phyloP scores from a whole-genome alignment of 2,329 filamentous ascomycete genomes.

The Beauveria brongniartii region DNA sequence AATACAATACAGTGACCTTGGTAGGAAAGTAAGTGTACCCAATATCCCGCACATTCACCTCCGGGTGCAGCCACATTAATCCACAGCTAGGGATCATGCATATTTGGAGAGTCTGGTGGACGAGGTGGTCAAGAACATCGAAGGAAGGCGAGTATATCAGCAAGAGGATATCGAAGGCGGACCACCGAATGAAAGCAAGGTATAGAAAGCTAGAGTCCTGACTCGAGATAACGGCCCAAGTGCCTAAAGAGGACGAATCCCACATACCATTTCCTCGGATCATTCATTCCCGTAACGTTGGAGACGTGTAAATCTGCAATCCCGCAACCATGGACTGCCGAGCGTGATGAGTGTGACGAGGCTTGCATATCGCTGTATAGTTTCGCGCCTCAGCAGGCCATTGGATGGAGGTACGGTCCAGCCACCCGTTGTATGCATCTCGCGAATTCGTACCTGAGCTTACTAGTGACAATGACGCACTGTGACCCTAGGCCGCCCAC shows the following conservation, averaged over 20 bases:
- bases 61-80: neutral
- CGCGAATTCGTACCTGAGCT: neutral
- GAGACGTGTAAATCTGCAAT: neutral
- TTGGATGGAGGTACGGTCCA: neutral
- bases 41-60: too few relatives aligned
- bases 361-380: neutral
- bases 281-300: neutral
- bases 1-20: conserved; percentile 80
- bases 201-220: neutral
- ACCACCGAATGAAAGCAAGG: conserved; percentile 8
- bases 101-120: conserved; percentile 71
- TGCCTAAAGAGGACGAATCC: neutral
- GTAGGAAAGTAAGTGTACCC: conserved; percentile 49
- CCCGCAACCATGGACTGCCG: neutral
- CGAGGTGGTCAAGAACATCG: conserved; percentile 69
- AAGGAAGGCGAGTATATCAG: conserved; percentile 59
- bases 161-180: conserved; percentile 60
- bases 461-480: neutral
- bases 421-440: neutral
- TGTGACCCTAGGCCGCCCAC: neutral
- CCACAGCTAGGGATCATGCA: conserved; percentile 52
- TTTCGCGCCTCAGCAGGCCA: neutral
- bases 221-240: neutral
- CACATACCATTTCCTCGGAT: neutral
- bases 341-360: neutral